A percentile compares a stretch with the other conserved stretches of the same genome.
Conservation (phyloP, 768 basidiomycete species). For the Strobilomyces confusus region DNA sequence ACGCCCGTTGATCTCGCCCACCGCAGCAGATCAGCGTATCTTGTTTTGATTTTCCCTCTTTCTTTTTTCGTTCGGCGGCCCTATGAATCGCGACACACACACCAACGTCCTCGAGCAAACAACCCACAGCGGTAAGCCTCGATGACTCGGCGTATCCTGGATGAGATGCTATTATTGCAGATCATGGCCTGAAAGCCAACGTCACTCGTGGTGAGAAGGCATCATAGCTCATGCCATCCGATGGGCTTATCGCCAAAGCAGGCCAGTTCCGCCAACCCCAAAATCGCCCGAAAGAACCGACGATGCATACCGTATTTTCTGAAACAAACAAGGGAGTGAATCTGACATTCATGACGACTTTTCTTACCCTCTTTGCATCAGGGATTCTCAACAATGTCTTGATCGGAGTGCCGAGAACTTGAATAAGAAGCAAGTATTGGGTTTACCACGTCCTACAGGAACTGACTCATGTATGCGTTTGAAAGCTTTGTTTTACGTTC, state of each 20-base stretch:
- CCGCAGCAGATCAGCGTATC: background rate
- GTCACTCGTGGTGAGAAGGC: constrained; percentile 10
- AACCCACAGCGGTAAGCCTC: constrained; percentile 28
- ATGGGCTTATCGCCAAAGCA: constrained; percentile 5
- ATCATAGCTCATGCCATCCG: no score
- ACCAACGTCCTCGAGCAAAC: constrained; percentile 43
- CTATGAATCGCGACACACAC: constrained; percentile 32
- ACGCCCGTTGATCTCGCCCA: constrained; percentile 21
- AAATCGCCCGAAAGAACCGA: constrained; percentile 1
- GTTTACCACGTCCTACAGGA: background rate
- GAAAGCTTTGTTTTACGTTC: constrained; percentile 37
- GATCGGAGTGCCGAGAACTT: constrained; percentile 53
- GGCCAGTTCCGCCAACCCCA: constrained; percentile 12
- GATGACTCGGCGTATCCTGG: background rate
- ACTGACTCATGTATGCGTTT: constrained; percentile 20
- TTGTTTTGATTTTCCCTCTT: constrained; percentile 12
- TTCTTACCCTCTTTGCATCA: constrained; percentile 12
- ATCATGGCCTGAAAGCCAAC: constrained; percentile 1
- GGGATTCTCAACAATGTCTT: constrained; percentile 18
- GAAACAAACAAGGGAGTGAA: constrained; percentile 13
- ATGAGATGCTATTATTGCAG: background rate
- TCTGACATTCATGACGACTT: no score
- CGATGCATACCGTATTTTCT: background rate
- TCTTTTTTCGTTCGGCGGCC: constrained; percentile 12
- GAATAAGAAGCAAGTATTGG: constrained; percentile 50